Base-by-base conservation (phyloP, 2,329 filamentous ascomycete species). In the Aspergillus felis region DNA sequence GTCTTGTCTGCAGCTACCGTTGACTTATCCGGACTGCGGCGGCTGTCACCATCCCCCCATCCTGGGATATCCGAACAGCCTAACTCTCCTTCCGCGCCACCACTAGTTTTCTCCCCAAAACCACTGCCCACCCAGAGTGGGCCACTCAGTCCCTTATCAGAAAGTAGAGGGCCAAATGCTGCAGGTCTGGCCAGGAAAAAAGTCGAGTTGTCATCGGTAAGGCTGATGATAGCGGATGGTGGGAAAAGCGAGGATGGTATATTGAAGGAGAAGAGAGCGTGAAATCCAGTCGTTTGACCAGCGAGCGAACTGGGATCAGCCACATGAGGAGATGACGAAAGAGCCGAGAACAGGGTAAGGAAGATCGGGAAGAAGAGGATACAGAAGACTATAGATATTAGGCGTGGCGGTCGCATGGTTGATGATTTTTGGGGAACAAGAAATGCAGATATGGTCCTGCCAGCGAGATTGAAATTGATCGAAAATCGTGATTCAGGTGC, bases 131-230 rank as follows among this genome's bases (percentile, higher is more conserved):
- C 89, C 93, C 93, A 97, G 53, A 99, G 79, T 71, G 92, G 89
- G 17, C 92, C 92, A 69, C 90, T 96, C 62, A 97, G 77, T 27
- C 94, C 93, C 57, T 84, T 85, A 12, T 80, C 74, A 0, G 90
- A 90, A 42, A 99, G 78, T 42, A 84, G 78, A 4, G 94, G 91
- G 0, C 94, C 94, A 76, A 97, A 99, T 42, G 91, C 92, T 54
- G 94, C 94, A 58, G 94, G 94, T 51, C 94, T 84, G 47, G 94
- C 92, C 55, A 96, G 82, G 77, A 99, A 99, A 66, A 95, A 96
- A 12, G 94, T 99, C 65, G 91, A 96, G 75, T 99, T 99, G 76
- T 99, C 94, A 75, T 97, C 92, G 69, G 92, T 96, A 60, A 99
- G 83, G 74, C 91, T 96, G 72, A 99, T 97, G 68, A 95, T 90